Evolutionary conservation across 345 rosid species (phyloP).

Genomic region (Citrus maxima): DNA sequence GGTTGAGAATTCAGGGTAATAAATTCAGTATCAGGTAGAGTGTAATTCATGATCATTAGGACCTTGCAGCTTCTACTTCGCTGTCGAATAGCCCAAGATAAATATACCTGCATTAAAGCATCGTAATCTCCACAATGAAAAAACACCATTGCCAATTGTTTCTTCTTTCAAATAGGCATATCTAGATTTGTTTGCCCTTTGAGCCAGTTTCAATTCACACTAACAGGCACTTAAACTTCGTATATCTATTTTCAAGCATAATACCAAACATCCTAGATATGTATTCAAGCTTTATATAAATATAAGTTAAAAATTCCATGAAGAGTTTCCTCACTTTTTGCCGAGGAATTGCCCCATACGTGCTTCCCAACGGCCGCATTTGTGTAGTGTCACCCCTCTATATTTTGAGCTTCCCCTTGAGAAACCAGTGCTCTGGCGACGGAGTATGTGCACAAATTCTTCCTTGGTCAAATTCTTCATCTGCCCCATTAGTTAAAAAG

Average conservation of each 20-base stretch:
- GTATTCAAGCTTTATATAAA: neutral
- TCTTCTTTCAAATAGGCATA: slow-evolving; percentile 36
- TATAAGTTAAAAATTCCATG: slow-evolving; percentile 15
- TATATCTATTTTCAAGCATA: slow-evolving; percentile 6
- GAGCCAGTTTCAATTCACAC: slow-evolving; percentile 22
- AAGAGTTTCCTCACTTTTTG: slow-evolving; percentile 70
- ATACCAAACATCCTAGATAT: slow-evolving; percentile 7
- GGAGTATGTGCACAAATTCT: slow-evolving; percentile 91
- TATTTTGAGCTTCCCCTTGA: slow-evolving; percentile 91
- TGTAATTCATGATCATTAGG: slow-evolving; percentile 63
- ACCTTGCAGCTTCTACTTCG: slow-evolving; percentile 99
- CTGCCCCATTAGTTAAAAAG: slow-evolving; percentile 29
- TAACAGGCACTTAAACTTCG: slow-evolving; percentile 16
- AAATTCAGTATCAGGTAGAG: slow-evolving; percentile 45
- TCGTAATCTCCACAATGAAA: slow-evolving; percentile 66
- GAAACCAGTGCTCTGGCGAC: slow-evolving; percentile 94
- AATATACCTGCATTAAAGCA: slow-evolving; percentile 96
- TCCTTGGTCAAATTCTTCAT: slow-evolving; percentile 73
- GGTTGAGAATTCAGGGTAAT: slow-evolving; percentile 46
- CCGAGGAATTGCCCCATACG: slow-evolving; percentile 98
- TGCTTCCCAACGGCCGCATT: slow-evolving; percentile 98
- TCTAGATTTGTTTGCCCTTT: slow-evolving; percentile 29
- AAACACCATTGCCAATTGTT: slow-evolving; percentile 46
- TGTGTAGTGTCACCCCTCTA: slow-evolving; percentile 88
- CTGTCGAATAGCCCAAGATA: slow-evolving; percentile 98